phyloP scores from a whole-genome alignment of 768 basidiomycete genomes.

The Leccinum olivaceopallidum region DNA sequence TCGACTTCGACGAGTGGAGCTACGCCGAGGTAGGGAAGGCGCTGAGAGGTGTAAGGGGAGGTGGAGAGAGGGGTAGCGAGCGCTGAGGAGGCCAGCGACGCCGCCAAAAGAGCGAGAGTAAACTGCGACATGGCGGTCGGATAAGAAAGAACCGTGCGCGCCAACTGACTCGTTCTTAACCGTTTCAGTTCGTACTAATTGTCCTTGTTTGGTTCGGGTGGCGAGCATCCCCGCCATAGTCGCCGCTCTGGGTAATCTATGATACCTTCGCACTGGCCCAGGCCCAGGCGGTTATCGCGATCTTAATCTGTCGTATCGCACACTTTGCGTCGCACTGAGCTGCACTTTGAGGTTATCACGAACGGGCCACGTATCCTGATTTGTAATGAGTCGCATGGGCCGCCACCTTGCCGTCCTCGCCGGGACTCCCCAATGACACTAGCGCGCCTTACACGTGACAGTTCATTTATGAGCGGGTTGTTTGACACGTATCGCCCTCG shows the following conservation, averaged over 20 bases:
- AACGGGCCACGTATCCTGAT: too few relatives aligned
- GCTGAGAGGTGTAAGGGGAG: conserved; percentile 32
- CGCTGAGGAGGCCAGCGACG: conserved; percentile 36
- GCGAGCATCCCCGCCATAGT: conserved; percentile 7
- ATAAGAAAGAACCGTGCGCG: conserved; percentile 12
- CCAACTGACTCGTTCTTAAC: conserved; percentile 26
- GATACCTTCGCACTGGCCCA: background rate
- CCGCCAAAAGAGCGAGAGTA: conserved; percentile 37
- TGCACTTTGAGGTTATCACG: too few relatives aligned
- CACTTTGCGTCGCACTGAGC: too few relatives aligned
- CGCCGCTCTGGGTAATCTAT: conserved; percentile 4
- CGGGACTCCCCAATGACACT: too few relatives aligned
- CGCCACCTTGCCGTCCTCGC: too few relatives aligned
- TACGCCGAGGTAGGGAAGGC: conserved; percentile 47
- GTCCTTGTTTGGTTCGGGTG: conserved; percentile 31
- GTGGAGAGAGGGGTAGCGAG: conserved; percentile 49
- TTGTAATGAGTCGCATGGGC: too few relatives aligned
- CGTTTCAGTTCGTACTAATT: conserved; percentile 17
- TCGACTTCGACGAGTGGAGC: conserved; percentile 61
- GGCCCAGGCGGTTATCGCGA: too few relatives aligned
- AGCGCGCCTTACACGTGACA: too few relatives aligned
- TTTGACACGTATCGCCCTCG: too few relatives aligned
- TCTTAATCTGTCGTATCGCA: too few relatives aligned
- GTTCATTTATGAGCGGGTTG: too few relatives aligned
- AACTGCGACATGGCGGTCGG: conserved; percentile 37